A percentile compares a stretch with the other conserved stretches of the same genome.
phyloP scores from a whole-genome alignment of 163 green algal species.

The Volvox carteri region DNA sequence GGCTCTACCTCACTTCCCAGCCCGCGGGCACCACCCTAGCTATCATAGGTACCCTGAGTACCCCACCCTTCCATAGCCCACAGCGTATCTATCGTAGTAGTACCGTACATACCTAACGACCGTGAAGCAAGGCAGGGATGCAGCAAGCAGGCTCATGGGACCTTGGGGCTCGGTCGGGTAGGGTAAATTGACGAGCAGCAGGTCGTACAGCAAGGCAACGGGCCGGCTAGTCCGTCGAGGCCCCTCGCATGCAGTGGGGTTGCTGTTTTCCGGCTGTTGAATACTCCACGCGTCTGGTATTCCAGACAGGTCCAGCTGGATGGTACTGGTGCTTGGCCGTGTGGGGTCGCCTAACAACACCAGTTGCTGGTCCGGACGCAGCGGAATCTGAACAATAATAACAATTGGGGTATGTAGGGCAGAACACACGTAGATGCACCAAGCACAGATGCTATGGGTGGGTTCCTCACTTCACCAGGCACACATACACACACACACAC shows the following conservation, averaged over 20 bases:
- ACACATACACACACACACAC: background rate
- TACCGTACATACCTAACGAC: background rate
- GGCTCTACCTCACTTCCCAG: no score
- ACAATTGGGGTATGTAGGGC: background rate
- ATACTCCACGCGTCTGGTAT: background rate
- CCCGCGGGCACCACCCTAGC: no score
- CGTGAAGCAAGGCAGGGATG: background rate
- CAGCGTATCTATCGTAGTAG: no score
- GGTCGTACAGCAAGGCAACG: background rate
- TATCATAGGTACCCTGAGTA: no score
- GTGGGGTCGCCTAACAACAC: background rate
- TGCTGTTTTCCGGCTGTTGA: background rate
- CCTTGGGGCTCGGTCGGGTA: background rate
- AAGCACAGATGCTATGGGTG: no score
- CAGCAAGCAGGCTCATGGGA: background rate
- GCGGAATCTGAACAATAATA: background rate
- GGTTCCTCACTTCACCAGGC: background rate
- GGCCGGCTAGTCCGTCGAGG: background rate
- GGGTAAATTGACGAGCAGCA: background rate
- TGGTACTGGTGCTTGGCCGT: background rate
- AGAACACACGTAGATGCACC: no score
- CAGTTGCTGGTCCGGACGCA: background rate
- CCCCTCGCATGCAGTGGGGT: background rate
- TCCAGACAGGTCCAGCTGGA: slow-evolving; percentile 2
- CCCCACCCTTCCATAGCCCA: no score